Percentiles rank a stretch among this genome's conserved stretches.
Conservation (phyloP, 768 basidiomycete genomes). For the Boletus rubropictus region DNA sequence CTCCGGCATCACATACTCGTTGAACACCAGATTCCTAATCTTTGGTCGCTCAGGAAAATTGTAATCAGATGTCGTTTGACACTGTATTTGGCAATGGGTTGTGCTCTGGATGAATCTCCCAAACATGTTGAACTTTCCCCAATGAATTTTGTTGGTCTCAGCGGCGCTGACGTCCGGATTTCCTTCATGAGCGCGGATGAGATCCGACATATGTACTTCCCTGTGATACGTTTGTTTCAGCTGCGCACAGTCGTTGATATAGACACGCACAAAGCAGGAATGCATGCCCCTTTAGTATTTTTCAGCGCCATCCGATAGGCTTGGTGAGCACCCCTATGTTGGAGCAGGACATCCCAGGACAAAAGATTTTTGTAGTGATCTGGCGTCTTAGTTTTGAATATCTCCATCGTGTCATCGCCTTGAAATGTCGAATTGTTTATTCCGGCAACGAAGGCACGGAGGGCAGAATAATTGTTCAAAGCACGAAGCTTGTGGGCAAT, state of each 20-base stretch:
- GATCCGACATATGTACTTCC: slow-evolving; percentile 87
- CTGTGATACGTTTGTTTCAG: slow-evolving; percentile 36
- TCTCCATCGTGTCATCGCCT: slow-evolving; percentile 71
- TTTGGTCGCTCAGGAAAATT: slow-evolving; percentile 51
- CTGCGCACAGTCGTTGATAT: background rate
- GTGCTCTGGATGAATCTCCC: slow-evolving; percentile 79
- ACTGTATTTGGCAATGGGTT: slow-evolving; percentile 71
- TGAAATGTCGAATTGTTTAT: slow-evolving; percentile 79
- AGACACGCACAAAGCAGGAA: slow-evolving; percentile 70
- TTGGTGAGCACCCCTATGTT: slow-evolving; percentile 74
- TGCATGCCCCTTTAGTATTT: slow-evolving; percentile 79
- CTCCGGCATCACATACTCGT: slow-evolving; percentile 57
- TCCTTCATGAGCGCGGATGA: slow-evolving; percentile 81
- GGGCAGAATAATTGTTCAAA: slow-evolving; percentile 87
- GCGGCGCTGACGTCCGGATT: slow-evolving; percentile 66
- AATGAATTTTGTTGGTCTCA: slow-evolving; percentile 75
- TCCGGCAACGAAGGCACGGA: slow-evolving; percentile 91
- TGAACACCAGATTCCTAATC: slow-evolving; percentile 52
- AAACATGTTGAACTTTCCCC: slow-evolving; percentile 95
- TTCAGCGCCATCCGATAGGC: slow-evolving; percentile 87
- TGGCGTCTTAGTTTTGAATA: slow-evolving; percentile 60
- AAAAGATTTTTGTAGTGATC: slow-evolving; percentile 71
- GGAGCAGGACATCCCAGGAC: slow-evolving; percentile 81
- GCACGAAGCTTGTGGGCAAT: slow-evolving; percentile 75
- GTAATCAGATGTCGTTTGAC: slow-evolving; percentile 54